These are phyloP conservation scores for Globisporangium rhizosaccharum DNA, from an alignment of 352 stramenopile species.

Conservation along the genomic window DNA sequence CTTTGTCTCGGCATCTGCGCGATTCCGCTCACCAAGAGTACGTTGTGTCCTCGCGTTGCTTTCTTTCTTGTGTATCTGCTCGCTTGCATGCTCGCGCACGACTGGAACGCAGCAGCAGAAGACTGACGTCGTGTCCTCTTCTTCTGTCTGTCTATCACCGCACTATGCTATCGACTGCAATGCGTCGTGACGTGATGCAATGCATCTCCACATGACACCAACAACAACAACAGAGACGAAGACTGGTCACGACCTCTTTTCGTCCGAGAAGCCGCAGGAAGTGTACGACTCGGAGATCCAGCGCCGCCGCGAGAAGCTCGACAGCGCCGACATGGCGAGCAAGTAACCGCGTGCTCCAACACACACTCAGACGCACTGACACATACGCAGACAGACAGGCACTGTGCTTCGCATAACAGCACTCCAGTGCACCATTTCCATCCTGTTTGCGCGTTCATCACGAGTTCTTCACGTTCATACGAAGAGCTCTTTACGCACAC, in stretches of 20 bases:
- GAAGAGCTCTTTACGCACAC: no score
- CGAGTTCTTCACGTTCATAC: no score
- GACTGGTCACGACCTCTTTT: conserved; percentile 80
- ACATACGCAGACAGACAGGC: no score
- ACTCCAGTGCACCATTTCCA: not conserved
- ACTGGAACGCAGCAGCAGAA: no score
- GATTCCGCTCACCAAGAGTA: conserved; percentile 63
- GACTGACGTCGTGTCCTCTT: no score
- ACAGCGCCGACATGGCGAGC: conserved; percentile 23
- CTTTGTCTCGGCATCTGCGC: conserved; percentile 68
- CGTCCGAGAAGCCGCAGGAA: conserved; percentile 75
- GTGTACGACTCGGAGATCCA: conserved; percentile 69
- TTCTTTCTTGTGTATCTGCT: not conserved
- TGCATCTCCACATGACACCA: not conserved
- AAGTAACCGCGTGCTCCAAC: conserved; percentile 3
- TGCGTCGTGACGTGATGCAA: not conserved
- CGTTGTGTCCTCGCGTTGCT: not conserved
- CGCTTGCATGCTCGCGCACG: not conserved
- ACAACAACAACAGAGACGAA: conserved; percentile 52
- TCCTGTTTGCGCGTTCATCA: no score
- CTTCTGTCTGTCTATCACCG: no score
- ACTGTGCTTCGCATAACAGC: not conserved
- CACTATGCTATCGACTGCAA: no score
- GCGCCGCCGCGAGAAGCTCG: conserved; percentile 61
- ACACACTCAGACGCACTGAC: not conserved